These are phyloP conservation scores for Nicotiana obtusifolia DNA, from an alignment of 257 asterid genomes.

Conservation along the genomic window DNA sequence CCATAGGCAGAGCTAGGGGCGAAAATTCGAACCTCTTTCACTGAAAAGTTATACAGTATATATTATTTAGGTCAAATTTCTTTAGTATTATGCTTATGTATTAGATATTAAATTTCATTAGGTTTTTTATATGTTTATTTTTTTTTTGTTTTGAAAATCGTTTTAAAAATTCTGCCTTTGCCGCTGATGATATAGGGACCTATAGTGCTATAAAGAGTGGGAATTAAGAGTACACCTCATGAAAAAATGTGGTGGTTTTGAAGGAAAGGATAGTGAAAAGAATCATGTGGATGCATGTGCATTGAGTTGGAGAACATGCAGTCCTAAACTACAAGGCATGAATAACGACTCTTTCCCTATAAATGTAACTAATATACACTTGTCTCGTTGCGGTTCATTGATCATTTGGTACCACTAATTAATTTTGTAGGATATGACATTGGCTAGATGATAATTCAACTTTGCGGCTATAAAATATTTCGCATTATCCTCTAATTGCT, in stretches of 20 bases:
- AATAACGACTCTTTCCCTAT: background rate
- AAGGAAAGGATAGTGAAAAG: constrained; percentile 12
- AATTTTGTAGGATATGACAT: background rate
- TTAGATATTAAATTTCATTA: too few species aligned
- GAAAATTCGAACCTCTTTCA: too few species aligned
- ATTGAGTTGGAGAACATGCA: constrained; percentile 48
- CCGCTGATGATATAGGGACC: background rate
- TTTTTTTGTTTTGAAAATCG: too few species aligned
- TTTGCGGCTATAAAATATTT: constrained; percentile 3
- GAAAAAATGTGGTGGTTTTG: constrained; percentile 13
- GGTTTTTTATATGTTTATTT: too few species aligned
- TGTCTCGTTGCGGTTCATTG: constrained; percentile 19
- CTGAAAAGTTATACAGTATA: too few species aligned
- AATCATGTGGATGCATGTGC: constrained; percentile 75
- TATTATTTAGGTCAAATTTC: too few species aligned
- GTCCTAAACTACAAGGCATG: background rate
- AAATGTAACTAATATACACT: background rate
- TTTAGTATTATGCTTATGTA: too few species aligned
- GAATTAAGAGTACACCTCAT: constrained; percentile 16
- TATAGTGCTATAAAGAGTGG: background rate
- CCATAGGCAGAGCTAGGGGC: background rate
- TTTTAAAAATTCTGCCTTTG: too few species aligned
- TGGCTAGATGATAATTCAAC: background rate
- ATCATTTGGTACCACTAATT: constrained; percentile 12
- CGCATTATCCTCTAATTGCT: constrained; percentile 31